These are phyloP conservation scores for Ramularia endophylla DNA, from an alignment of 2,329 filamentous ascomycete genomes.

Conservation along the genomic window DNA sequence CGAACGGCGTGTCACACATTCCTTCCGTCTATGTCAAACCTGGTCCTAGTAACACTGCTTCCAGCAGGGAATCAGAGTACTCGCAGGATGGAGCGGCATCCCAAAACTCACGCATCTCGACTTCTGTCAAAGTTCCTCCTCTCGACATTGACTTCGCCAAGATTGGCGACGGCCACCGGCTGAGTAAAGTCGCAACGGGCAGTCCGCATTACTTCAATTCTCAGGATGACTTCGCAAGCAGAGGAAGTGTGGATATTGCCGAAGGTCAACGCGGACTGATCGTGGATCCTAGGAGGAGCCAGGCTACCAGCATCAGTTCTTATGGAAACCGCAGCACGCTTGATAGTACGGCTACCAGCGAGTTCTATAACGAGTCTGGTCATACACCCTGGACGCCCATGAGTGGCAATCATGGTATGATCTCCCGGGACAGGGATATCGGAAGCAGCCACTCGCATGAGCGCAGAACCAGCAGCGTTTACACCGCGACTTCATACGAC, in stretches of 20 bases:
- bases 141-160: constrained; percentile 51
- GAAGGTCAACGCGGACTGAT: constrained; percentile 28
- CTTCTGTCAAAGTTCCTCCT: constrained; percentile 65
- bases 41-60: constrained; percentile 34
- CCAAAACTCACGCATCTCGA: constrained; percentile 37
- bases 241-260: constrained; percentile 20
- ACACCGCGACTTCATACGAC: constrained; percentile 37
- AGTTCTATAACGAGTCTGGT: constrained; percentile 27
- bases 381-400: constrained; percentile 30
- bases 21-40: constrained; percentile 31
- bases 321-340: constrained; percentile 25
- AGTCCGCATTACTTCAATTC: constrained; percentile 65
- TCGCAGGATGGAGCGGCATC: constrained; percentile 40
- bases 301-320: constrained; percentile 18
- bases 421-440: too few relatives aligned
- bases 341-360: constrained; percentile 26
- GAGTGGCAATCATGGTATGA: constrained; percentile 16
- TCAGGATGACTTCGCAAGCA: constrained; percentile 33
- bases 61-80: constrained; percentile 47
- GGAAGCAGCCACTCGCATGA: constrained; percentile 1
- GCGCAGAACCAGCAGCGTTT: constrained; percentile 39
- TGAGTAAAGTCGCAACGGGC: constrained; percentile 62
- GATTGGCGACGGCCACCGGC: constrained; percentile 51
- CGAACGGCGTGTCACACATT: constrained; percentile 29
- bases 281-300: constrained; percentile 25